Percentiles rank a stretch among this genome's conserved stretches.
Evolutionary conservation across 2,329 filamentous ascomycete species (phyloP).

Genomic region (Trichoderma atrobrunneum): DNA sequence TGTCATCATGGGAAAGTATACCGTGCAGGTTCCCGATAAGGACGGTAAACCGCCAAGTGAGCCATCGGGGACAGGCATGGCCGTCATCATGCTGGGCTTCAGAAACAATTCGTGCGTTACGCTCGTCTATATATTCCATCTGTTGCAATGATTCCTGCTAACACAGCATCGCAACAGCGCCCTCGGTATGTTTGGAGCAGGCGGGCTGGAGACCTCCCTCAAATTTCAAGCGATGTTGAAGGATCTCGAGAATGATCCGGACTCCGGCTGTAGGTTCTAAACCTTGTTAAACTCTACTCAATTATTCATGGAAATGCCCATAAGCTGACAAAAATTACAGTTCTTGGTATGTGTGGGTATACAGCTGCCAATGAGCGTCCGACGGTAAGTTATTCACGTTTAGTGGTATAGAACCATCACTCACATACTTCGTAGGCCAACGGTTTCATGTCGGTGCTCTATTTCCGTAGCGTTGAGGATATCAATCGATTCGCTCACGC

Average conservation of each 20-base stretch:
- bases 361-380: background rate
- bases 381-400: background rate
- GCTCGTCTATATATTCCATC: background rate
- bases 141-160: background rate
- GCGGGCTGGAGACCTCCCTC: background rate
- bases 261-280: conserved; percentile 2
- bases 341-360: conserved; percentile 4
- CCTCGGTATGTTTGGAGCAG: conserved; percentile 9
- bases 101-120: conserved; percentile 16
- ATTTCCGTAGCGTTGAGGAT: conserved; percentile 45
- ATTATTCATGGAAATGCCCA: too few species aligned
- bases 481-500: conserved; percentile 47
- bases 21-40: background rate
- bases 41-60: conserved; percentile 4
- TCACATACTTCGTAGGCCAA: conserved; percentile 27
- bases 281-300: too few species aligned
- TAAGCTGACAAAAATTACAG: background rate
- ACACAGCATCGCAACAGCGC: background rate
- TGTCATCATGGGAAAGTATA: conserved; percentile 8
- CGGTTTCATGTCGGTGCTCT: conserved; percentile 40
- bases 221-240: background rate
- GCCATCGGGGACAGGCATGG: background rate
- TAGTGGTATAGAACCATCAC: background rate
- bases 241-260: background rate
- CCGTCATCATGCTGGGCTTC: background rate